A percentile compares a stretch with the other conserved stretches of the same genome.
Conservation (phyloP, 176 grass and related monocot species). For the bread wheat (Triticum aestivum) region IWGSC_CS_RefSeq_v2.1 NC_057800.1:72114133-72114632, state of each 20-base stretch:
- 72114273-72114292: background rate
- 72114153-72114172: conserved; percentile 34
- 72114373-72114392: background rate
- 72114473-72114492: background rate
- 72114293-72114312: background rate
- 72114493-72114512: background rate
- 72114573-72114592: background rate
- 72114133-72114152: conserved; percentile 29
- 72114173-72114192: background rate
- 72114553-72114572: background rate
- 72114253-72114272: conserved; percentile 29
- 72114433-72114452: background rate
- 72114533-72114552: background rate
- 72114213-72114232: conserved; percentile 31
- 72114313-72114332: background rate
- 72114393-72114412: background rate
- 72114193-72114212: background rate
- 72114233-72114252: background rate
- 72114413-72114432: background rate
- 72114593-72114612: background rate
- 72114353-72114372: background rate
- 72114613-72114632: background rate
- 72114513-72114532: background rate
- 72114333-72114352: background rate
- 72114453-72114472: background rate